Evolutionary conservation across 352 stramenopile species (phyloP).

Genomic region (Globisporangium cylindrosporum): DNA sequence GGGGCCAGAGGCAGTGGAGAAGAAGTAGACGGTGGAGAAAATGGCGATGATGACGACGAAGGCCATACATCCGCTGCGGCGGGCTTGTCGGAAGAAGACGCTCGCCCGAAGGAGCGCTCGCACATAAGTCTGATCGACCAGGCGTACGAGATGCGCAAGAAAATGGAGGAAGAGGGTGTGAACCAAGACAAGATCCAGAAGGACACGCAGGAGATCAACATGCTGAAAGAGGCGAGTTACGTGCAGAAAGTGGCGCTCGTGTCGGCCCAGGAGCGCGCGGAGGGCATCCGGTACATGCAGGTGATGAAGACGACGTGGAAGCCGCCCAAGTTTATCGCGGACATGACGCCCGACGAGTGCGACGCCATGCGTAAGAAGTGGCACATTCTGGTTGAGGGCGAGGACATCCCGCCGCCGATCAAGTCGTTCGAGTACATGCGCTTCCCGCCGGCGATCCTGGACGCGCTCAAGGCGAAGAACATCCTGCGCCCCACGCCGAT

Average conservation of each 20-base stretch:
- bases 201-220: conserved; percentile 87
- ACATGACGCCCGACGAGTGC: conserved; percentile 86
- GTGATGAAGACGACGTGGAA: conserved; percentile 91
- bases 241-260: conserved; percentile 96
- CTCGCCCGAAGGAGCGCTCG: conserved; percentile 36
- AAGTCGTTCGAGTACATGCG: conserved; percentile 98
- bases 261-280: conserved; percentile 89
- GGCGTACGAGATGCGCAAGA: conserved; percentile 81
- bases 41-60: conserved; percentile 12
- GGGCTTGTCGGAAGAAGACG: conserved; percentile 8
- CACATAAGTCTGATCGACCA: conserved; percentile 79
- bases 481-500: conserved; percentile 97
- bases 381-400: conserved; percentile 97
- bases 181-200: conserved; percentile 81
- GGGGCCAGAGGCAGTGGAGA: not conserved
- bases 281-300: conserved; percentile 91
- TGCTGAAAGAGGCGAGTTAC: conserved; percentile 94
- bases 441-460: conserved; percentile 92
- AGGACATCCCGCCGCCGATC: conserved; percentile 94
- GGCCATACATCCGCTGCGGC: conserved; percentile 12
- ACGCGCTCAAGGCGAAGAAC: conserved; percentile 92
- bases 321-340: conserved; percentile 81
- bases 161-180: conserved; percentile 67
- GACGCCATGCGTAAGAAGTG: conserved; percentile 95
- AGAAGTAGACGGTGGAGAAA: conserved; percentile 13